phyloP scores from a whole-genome alignment of 2,329 filamentous ascomycete species.

The Fusarium goolgardi region DNA sequence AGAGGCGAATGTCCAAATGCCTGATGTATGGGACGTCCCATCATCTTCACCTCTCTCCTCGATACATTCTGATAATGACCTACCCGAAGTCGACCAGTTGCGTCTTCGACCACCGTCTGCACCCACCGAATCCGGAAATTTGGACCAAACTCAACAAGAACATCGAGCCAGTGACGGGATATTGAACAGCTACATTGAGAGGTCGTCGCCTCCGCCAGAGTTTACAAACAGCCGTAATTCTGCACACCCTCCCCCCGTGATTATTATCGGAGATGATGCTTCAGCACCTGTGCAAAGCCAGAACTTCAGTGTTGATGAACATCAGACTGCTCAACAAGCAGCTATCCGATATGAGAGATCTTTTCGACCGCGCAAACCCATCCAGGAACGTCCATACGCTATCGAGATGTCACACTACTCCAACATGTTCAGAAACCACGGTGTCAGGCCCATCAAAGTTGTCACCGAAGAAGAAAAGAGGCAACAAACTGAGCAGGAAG shows the following conservation, averaged over 20 bases:
- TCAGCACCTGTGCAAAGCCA: conserved; percentile 30
- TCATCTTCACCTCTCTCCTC: conserved; percentile 54
- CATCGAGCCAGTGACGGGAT: conserved; percentile 49
- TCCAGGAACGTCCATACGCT: conserved; percentile 70
- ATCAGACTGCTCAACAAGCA: conserved; percentile 42
- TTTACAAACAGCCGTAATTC: conserved; percentile 18
- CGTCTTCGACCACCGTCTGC: conserved; percentile 8
- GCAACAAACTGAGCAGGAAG: conserved; percentile 61
- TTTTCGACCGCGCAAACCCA: conserved; percentile 69
- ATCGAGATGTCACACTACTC: conserved; percentile 67
- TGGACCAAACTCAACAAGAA: conserved; percentile 13
- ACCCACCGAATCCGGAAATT: conserved; percentile 1
- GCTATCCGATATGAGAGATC: conserved; percentile 59
- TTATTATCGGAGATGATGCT: not conserved
- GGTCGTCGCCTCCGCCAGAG: conserved; percentile 50
- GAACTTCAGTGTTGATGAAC: conserved; percentile 35
- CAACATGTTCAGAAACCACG: conserved; percentile 64
- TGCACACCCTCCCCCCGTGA: not conserved
- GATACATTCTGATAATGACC: conserved; percentile 46
- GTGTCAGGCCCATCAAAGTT: conserved; percentile 64
- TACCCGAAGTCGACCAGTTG: conserved; percentile 39
- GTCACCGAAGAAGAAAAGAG: conserved; percentile 48
- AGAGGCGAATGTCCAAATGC: not conserved
- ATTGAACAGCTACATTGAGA: conserved; percentile 54
- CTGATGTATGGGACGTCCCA: conserved; percentile 21